phyloP scores from a whole-genome alignment of 768 basidiomycete species.

The Auricularia sp. region DNA sequence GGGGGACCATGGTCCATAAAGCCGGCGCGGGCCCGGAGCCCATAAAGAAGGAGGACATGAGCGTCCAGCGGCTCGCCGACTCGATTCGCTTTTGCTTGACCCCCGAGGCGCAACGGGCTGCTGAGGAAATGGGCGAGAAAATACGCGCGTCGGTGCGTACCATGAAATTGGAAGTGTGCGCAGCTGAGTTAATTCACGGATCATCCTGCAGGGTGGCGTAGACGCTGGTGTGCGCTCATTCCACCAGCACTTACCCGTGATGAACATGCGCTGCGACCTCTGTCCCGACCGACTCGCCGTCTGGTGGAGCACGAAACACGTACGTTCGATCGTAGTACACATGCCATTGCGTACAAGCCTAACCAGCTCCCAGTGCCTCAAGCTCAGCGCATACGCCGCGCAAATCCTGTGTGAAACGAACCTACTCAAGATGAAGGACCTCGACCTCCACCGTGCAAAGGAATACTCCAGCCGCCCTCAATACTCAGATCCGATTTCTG shows the following conservation, averaged over 20 bases:
- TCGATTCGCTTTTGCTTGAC: slow-evolving; percentile 42
- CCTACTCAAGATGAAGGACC: slow-evolving; percentile 30
- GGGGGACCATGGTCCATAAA: slow-evolving; percentile 49
- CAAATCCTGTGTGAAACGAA: slow-evolving; percentile 38
- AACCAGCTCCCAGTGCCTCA: slow-evolving; percentile 30
- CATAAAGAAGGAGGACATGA: slow-evolving; percentile 45
- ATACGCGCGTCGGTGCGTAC: slow-evolving; percentile 39
- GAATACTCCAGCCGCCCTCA: slow-evolving; percentile 33
- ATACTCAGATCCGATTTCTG: slow-evolving; percentile 33
- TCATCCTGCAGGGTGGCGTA: slow-evolving; percentile 34
- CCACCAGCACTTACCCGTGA: slow-evolving; percentile 47
- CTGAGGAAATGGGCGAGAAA: slow-evolving; percentile 37
- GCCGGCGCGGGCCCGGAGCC: slow-evolving; percentile 55
- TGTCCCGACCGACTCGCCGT: slow-evolving; percentile 41
- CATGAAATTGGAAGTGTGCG: not conserved
- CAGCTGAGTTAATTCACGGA: not conserved
- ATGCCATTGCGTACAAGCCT: not conserved
- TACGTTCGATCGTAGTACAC: slow-evolving; percentile 12
- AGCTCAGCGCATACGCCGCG: slow-evolving; percentile 45
- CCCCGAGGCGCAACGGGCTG: slow-evolving; percentile 38
- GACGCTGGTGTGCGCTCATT: slow-evolving; percentile 42
- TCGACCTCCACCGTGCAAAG: slow-evolving; percentile 40
- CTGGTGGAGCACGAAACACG: slow-evolving; percentile 50
- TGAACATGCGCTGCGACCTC: slow-evolving; percentile 57
- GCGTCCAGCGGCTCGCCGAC: slow-evolving; percentile 38